These are phyloP conservation scores for Westerdykella aurantiaca DNA, from an alignment of 2,329 filamentous ascomycete species.

Conservation along the genomic window DNA sequence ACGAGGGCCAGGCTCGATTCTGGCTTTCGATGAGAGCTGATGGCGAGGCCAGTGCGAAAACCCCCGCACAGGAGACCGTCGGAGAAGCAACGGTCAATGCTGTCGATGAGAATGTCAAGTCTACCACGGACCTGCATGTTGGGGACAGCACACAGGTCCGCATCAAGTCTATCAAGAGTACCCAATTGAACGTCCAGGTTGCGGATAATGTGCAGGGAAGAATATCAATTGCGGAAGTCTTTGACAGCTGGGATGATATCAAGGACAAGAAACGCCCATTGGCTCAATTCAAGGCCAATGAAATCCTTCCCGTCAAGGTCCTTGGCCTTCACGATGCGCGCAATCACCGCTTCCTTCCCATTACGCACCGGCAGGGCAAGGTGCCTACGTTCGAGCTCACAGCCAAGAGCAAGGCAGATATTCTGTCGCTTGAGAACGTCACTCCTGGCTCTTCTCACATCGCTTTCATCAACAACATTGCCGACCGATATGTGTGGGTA, in stretches of 20 bases:
- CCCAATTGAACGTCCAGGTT: conserved; percentile 85
- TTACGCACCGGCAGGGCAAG: conserved; percentile 77
- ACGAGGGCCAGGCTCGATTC: conserved; percentile 65
- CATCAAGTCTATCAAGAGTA: conserved; percentile 79
- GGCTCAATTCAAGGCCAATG: conserved; percentile 64
- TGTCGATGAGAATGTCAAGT: conserved; percentile 58
- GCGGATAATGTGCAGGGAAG: conserved; percentile 87
- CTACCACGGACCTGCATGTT: conserved; percentile 65
- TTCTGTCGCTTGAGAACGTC: conserved; percentile 67
- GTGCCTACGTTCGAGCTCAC: conserved; percentile 80
- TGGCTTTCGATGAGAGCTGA: conserved; percentile 55
- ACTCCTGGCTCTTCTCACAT: conserved; percentile 65
- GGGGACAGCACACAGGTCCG: conserved; percentile 71
- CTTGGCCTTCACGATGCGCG: conserved; percentile 85
- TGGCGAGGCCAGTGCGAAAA: conserved; percentile 25
- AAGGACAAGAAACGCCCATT: conserved; percentile 74
- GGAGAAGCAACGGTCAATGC: conserved; percentile 50
- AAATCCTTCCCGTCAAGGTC: conserved; percentile 67
- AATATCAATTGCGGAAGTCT: conserved; percentile 84
- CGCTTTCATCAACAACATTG: conserved; percentile 87
- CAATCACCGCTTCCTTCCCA: conserved; percentile 85
- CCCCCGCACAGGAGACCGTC: conserved; percentile 23
- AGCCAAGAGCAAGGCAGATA: conserved; percentile 54
- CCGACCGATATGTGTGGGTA: conserved; percentile 76
- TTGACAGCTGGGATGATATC: conserved; percentile 83